Base-by-base conservation (phyloP, 176 grass and related monocot species). In the Carex littledalei region DNA sequence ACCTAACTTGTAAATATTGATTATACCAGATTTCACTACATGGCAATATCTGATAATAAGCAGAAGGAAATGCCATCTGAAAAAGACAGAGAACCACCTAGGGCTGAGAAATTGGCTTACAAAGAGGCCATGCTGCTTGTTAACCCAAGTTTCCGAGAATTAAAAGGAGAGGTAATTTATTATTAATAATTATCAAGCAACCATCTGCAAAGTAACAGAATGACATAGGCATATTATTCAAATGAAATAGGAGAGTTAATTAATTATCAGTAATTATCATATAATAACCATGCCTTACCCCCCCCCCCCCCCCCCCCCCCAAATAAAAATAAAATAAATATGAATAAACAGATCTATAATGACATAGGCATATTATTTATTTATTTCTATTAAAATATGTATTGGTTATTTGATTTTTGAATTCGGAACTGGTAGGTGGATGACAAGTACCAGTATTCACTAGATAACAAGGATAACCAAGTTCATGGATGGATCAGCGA, bases 371-470 rank as follows among this genome's bases (percentile, higher is more conserved):
- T 47, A 45, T 20, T 72, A 20, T 20, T 49, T 73, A 13, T 11
- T 22, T 22, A 47, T 17, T 82, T 31, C 5, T 1, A 5, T 16
- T 8, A 20, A 22, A 56, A 67, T 37, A 70, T 49, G 43, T 34
- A 55, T 57, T 63, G 17, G 20, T 81, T 81, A 41, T 81, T 61
- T 41, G 22, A 59, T 13, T 72, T 72, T 21, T 9, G 31, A 72
- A 71, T 32, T 34, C 20, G 14, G 22, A 60, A 63, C 0, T 43
- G 0, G 5, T 56, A 96, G 91, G 94, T 97, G n/a, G 94, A 97
- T 86, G 94, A 97, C 81, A 97, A 97, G 87, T 94, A 97, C n/a
- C 70, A 91, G 64, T 94, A 94, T 66, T 84, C 92, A 3, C 6
- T 86, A 10, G 89, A 92, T 4, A 84, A 91, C 86, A 76, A 90